These are phyloP conservation scores for Buxus sempervirens DNA, from an alignment of 164 flowering plant genomes.

Conservation along the genomic window DNA sequence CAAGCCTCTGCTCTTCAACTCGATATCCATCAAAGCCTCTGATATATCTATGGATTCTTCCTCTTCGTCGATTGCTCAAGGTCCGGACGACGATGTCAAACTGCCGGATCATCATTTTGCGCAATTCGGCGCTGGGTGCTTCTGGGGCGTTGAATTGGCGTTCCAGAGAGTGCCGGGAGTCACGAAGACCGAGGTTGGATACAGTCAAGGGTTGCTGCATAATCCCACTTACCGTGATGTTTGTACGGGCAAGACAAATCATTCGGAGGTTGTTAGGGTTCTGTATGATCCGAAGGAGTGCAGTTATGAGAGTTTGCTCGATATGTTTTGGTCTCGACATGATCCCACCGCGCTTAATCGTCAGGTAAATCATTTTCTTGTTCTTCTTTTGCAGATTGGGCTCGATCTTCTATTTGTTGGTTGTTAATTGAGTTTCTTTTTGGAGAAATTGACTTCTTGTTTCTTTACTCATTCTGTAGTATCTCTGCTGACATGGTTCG, in stretches of 20 bases:
- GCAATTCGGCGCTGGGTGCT: slow-evolving; percentile 86
- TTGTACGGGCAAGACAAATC: slow-evolving; percentile 72
- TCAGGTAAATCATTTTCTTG: slow-evolving; percentile 40
- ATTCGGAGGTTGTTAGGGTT: too few species aligned
- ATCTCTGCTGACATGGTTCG: too few species aligned
- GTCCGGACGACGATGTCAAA: slow-evolving; percentile 75
- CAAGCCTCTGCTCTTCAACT: too few species aligned
- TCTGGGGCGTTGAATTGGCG: slow-evolving; percentile 93
- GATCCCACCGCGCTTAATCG: slow-evolving; percentile 91
- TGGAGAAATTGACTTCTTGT: too few species aligned
- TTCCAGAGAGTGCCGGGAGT: too few species aligned
- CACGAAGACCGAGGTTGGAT: too few species aligned
- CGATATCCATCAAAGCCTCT: too few species aligned
- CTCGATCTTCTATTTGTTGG: too few species aligned
- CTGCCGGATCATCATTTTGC: slow-evolving; percentile 72
- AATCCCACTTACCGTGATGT: slow-evolving; percentile 73
- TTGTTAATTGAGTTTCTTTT: too few species aligned
- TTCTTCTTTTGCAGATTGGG: neutral
- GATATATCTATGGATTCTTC: slow-evolving; percentile 20
- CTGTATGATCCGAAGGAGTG: too few species aligned
- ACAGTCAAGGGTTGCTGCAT: slow-evolving; percentile 61
- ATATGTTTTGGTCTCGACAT: slow-evolving; percentile 74
- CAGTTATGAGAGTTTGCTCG: too few species aligned
- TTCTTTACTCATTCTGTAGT: too few species aligned
- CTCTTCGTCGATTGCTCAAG: slow-evolving; percentile 57